Conservation (phyloP, 768 basidiomycete genomes). For the Crepidotus variabilis region DNA sequence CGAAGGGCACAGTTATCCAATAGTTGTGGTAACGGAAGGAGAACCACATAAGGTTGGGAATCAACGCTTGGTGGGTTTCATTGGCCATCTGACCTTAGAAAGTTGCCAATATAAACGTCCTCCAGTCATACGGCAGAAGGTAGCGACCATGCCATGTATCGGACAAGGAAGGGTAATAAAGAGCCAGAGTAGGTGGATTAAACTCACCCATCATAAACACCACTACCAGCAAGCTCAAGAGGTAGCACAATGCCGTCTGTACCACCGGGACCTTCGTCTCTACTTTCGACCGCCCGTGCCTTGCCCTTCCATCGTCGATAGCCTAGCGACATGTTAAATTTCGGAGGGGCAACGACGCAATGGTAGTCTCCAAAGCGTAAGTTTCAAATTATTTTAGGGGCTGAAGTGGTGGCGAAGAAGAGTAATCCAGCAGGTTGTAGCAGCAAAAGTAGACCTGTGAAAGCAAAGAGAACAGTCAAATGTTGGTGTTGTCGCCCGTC, state of each 20-base stretch:
- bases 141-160: background rate
- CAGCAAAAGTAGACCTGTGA: background rate
- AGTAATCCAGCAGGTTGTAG: background rate
- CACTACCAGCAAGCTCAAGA: conserved; percentile 50
- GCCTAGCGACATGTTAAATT: background rate
- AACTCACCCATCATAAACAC: conserved; percentile 60
- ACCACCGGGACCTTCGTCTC: conserved; percentile 41
- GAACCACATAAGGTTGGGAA: too few relatives aligned
- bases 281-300: background rate
- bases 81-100: too few relatives aligned
- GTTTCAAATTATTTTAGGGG: background rate
- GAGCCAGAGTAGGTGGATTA: background rate
- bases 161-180: background rate
- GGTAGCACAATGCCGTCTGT: conserved; percentile 54
- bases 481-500: background rate
- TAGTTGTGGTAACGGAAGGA: too few relatives aligned
- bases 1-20: too few relatives aligned
- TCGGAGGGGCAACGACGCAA: background rate
- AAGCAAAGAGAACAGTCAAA: background rate
- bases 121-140: too few relatives aligned
- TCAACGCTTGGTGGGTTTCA: too few relatives aligned
- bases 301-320: conserved; percentile 6
- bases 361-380: background rate
- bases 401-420: background rate
- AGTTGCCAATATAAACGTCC: too few relatives aligned